Percentiles rank a stretch among this genome's conserved stretches.
Conservation (phyloP, 805 yeast genomes). For the Barnettozyma salicaria region DNA sequence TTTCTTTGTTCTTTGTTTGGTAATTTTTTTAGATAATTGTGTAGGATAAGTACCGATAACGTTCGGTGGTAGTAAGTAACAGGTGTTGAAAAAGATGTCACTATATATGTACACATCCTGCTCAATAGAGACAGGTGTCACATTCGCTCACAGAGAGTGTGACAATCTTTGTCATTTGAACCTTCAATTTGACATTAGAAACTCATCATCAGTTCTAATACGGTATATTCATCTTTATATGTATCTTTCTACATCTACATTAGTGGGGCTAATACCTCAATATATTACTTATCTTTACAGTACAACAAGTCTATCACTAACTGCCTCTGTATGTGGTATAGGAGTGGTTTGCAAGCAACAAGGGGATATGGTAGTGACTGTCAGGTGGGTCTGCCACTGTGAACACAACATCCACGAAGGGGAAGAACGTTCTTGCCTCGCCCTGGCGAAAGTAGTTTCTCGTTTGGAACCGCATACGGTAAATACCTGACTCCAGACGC, state of each 20-base stretch:
- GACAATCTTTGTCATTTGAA: too few relatives aligned
- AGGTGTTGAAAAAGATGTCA: too few relatives aligned
- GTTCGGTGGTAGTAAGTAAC: too few relatives aligned
- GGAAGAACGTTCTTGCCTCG: conserved; percentile 62
- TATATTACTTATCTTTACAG: background rate
- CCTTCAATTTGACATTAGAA: too few relatives aligned
- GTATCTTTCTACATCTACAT: background rate
- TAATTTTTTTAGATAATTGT: too few relatives aligned
- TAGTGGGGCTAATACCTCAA: background rate
- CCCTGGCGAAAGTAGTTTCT: conserved; percentile 49
- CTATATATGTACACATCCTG: too few relatives aligned
- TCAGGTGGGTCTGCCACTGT: conserved; percentile 61
- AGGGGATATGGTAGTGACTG: conserved; percentile 84
- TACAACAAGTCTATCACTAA: background rate
- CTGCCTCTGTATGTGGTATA: conserved; percentile 86
- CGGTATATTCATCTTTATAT: too few relatives aligned
- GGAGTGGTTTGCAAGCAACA: conserved; percentile 76
- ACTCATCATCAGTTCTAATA: too few relatives aligned
- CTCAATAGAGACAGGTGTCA: too few relatives aligned
- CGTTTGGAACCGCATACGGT: conserved; percentile 73
- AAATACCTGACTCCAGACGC: conserved; percentile 51
- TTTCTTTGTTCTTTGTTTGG: too few relatives aligned
- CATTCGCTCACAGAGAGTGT: too few relatives aligned
- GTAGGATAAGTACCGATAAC: too few relatives aligned
- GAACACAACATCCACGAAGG: conserved; percentile 78